phyloP scores from a whole-genome alignment of 1,139 yeast genomes.

The Nakaseomyces delphensis region DNA sequence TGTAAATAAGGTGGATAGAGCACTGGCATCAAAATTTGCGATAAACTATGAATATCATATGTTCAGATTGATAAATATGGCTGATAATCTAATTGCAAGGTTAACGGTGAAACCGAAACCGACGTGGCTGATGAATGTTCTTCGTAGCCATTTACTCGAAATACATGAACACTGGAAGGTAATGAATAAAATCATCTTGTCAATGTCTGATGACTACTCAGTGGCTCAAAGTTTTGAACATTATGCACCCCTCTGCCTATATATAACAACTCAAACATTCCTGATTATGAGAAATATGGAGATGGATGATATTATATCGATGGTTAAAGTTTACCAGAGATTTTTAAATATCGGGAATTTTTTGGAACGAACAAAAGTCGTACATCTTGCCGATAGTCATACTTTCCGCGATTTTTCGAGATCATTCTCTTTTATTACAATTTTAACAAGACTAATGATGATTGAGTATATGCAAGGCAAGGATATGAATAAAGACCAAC shows the following conservation, averaged over 20 bases:
- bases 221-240: constrained; percentile 12
- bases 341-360: constrained; percentile 10
- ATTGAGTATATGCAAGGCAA: constrained; percentile 13
- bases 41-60: constrained; percentile 14
- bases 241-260: constrained; percentile 15
- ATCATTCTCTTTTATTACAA: constrained; percentile 16
- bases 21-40: constrained; percentile 14
- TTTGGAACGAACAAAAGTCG: neutral
- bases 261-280: constrained; percentile 14
- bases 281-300: constrained; percentile 10
- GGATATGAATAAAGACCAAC: constrained; percentile 12
- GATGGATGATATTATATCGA: constrained; percentile 13
- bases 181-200: constrained; percentile 16
- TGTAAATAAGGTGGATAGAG: constrained; percentile 11
- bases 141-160: constrained; percentile 6
- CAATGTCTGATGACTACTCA: constrained; percentile 16
- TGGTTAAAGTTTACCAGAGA: constrained; percentile 16
- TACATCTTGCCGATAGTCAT: constrained; percentile 11
- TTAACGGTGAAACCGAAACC: constrained; percentile 12
- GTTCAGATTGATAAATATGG: constrained; percentile 15
- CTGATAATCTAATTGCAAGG: constrained; percentile 20
- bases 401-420: constrained; percentile 15
- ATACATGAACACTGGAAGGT: constrained; percentile 15
- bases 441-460: constrained; percentile 17
- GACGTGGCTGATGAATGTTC: constrained; percentile 7